These are phyloP conservation scores for Penicillium sp. DNA, from an alignment of 2,329 filamentous ascomycete genomes.

Conservation along the genomic window DNA sequence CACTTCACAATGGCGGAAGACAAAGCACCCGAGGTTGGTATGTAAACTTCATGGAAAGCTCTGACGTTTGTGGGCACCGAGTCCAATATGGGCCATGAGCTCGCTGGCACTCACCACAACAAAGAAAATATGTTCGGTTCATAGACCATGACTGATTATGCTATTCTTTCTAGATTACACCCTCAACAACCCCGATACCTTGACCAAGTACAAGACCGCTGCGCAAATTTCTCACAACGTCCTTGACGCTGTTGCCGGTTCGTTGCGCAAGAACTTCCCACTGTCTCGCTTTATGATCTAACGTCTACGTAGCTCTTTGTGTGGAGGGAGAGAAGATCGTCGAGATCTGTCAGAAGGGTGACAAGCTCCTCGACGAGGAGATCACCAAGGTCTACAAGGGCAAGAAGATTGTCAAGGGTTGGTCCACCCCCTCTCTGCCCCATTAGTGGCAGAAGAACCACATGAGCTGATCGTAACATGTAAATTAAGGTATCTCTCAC, in stretches of 20 bases:
- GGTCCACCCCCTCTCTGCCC: slow-evolving; percentile 27
- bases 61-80: slow-evolving; percentile 35
- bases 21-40: slow-evolving; percentile 44
- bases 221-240: slow-evolving; percentile 95
- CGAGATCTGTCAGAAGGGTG: slow-evolving; percentile 90
- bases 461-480: slow-evolving; percentile 10
- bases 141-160: slow-evolving; percentile 18
- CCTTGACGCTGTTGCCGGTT: slow-evolving; percentile 75
- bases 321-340: slow-evolving; percentile 89
- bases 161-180: slow-evolving; percentile 66
- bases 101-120: slow-evolving; percentile 19
- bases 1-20: slow-evolving; percentile 41
- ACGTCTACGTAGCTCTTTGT: slow-evolving; percentile 57
- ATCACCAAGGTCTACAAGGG: slow-evolving; percentile 95
- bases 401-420: slow-evolving; percentile 94
- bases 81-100: slow-evolving; percentile 20
- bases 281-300: slow-evolving; percentile 17
- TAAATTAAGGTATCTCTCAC: slow-evolving; percentile 73
- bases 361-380: slow-evolving; percentile 92
- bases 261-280: slow-evolving; percentile 21
- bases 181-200: slow-evolving; percentile 86
- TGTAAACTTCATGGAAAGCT: slow-evolving; percentile 36
- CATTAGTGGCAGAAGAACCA: not conserved
- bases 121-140: slow-evolving; percentile 1
- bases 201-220: slow-evolving; percentile 99